Evolutionary conservation across 306 rosid genomes (phyloP).

Genomic region (Gillenia trifoliata): DNA sequence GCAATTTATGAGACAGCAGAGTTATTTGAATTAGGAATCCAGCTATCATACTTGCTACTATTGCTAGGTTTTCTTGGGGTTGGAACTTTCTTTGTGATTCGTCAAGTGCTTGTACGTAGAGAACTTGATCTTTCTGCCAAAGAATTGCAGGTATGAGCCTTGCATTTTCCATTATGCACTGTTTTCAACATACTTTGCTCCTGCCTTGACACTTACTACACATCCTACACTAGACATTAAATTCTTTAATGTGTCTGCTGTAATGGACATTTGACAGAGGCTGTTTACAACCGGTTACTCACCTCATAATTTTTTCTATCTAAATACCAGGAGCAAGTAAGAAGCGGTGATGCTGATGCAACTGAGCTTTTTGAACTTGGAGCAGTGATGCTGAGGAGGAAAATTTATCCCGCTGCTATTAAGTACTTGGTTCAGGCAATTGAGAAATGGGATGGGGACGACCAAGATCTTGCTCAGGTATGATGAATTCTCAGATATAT

Average conservation of each 20-base stretch:
- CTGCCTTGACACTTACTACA: background rate
- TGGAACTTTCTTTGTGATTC: slow-evolving; percentile 82
- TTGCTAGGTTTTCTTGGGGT: slow-evolving; percentile 72
- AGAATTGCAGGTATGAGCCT: slow-evolving; percentile 70
- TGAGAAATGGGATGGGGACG: slow-evolving; percentile 95
- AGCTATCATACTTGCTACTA: slow-evolving; percentile 65
- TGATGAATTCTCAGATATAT: background rate
- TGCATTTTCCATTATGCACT: slow-evolving; percentile 17
- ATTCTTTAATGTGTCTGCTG: background rate
- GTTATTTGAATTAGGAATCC: slow-evolving; percentile 87
- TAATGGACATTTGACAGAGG: background rate
- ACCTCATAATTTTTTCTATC: background rate
- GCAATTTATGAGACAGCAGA: slow-evolving; percentile 68
- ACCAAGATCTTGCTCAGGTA: slow-evolving; percentile 94
- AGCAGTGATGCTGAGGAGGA: slow-evolving; percentile 96
- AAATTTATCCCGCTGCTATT: slow-evolving; percentile 88
- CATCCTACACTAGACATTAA: slow-evolving; percentile 5
- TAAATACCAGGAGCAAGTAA: slow-evolving; percentile 74
- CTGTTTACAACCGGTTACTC: slow-evolving; percentile 6
- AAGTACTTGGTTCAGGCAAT: slow-evolving; percentile 87
- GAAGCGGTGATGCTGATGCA: slow-evolving; percentile 95
- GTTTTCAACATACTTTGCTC: background rate
- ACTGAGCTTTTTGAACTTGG: slow-evolving; percentile 93
- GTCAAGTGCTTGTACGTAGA: slow-evolving; percentile 94
- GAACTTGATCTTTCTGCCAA: slow-evolving; percentile 99